Base-by-base conservation (phyloP, 2,329 filamentous ascomycete genomes). In the Penicillium sp. region DNA sequence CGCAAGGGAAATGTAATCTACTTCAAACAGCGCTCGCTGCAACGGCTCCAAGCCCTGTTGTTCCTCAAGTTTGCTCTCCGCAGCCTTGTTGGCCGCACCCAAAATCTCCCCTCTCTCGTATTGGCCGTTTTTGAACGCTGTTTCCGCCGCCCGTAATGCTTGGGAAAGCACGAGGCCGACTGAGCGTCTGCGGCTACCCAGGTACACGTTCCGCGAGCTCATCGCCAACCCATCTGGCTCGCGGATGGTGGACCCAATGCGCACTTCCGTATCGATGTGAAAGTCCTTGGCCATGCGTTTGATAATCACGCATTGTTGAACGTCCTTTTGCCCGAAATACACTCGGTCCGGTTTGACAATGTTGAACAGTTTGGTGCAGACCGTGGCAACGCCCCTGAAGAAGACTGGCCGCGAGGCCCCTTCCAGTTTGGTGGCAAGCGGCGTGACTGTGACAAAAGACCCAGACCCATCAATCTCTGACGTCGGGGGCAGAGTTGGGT, bases 261-360 rank as follows among this genome's bases (percentile, higher is more conserved):
- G 81, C 8, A 97, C 84, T 21, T 89, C 78, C 3, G 85, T 88
- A 40, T 89, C 84, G 42, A 97, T 73, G 70, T 91, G 85, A 63
- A 99, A 92, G 72, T 99, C 94, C 63, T 85, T 81, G 30, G 97
- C 89, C 83, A 99, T 86, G 46, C 89, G 85, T 66, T 84, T 86
- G 66, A 99, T 89, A 11, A 99, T 83, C 18, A 96, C 89, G 0
- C 91, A 96, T 75, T 99, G 94, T 78, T 99, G 94, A 20, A 97
- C 85, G 71, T 99, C 94, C 76, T 99, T 99, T 73, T 97, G 94
- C 3, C 94, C 94, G 77, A 99, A 97, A 75, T 96, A 94, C 5
- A 91, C 90, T 46, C 82, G 82, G 56, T 92, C 87, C 3, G 90
- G 88, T 62, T 84, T 81, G 47, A 90, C 86, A 55, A 91, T 89